A percentile compares a stretch with the other conserved stretches of the same genome.
Conservation (phyloP, 1,139 yeast species). For the Yamadazyma diospyri region DNA sequence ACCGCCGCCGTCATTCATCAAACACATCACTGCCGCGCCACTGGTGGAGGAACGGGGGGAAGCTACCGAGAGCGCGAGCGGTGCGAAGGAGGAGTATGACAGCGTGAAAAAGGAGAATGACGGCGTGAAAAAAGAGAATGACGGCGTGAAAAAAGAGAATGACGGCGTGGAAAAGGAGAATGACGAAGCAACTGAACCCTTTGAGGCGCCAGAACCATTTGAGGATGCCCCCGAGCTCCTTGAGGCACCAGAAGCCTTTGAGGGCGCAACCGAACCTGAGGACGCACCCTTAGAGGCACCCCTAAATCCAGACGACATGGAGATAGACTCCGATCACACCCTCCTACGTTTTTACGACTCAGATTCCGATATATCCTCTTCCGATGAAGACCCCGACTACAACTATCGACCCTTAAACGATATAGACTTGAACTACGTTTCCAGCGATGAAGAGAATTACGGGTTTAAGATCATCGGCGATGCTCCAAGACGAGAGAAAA, state of each 20-base stretch:
- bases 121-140: background rate
- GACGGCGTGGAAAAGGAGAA: background rate
- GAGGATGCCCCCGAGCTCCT: too few relatives aligned
- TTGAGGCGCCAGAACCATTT: too few relatives aligned
- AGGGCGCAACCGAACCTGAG: too few relatives aligned
- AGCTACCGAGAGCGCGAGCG: background rate
- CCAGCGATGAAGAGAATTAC: slow-evolving; percentile 13
- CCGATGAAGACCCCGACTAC: slow-evolving; percentile 11
- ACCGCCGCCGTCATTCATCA: slow-evolving; percentile 1
- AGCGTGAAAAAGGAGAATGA: too few relatives aligned
- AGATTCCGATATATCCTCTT: slow-evolving; percentile 11
- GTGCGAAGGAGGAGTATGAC: too few relatives aligned
- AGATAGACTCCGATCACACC: too few relatives aligned
- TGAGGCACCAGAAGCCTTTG: too few relatives aligned
- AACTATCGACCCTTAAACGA: slow-evolving; percentile 11
- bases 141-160: background rate
- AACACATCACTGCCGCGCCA: background rate
- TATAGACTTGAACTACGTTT: slow-evolving; percentile 14
- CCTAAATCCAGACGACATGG: too few relatives aligned
- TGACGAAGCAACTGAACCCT: background rate
- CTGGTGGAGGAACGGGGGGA: too few relatives aligned
- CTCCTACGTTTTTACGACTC: slow-evolving; percentile 13
- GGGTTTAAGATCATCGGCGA: slow-evolving; percentile 11
- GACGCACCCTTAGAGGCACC: too few relatives aligned
- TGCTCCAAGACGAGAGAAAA: slow-evolving; percentile 8